Conservation (phyloP, 352 stramenopile species). For the Phytophthora constricta region DNA sequence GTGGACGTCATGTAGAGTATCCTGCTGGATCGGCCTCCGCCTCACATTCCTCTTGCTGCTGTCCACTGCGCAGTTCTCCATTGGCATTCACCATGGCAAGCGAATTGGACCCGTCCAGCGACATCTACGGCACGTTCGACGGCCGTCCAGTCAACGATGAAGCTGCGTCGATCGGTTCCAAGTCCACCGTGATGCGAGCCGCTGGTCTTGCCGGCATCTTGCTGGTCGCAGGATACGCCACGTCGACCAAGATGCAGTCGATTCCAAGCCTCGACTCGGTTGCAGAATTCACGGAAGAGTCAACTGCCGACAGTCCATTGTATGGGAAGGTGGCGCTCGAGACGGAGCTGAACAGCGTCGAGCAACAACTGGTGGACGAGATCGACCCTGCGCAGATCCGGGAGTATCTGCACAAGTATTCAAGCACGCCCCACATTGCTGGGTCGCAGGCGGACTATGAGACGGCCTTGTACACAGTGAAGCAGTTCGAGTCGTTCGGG, state of each 20-base stretch:
- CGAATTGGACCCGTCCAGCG: slow-evolving; percentile 26
- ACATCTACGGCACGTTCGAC: slow-evolving; percentile 63
- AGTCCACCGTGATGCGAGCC: slow-evolving; percentile 25
- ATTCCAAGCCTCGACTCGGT: slow-evolving; percentile 14
- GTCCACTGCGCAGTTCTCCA: background rate
- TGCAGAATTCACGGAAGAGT: slow-evolving; percentile 6
- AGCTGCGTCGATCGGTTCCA: background rate
- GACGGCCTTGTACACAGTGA: slow-evolving; percentile 56
- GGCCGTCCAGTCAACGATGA: slow-evolving; percentile 13
- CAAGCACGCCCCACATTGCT: slow-evolving; percentile 49
- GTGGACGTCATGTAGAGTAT: background rate
- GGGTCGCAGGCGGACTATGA: slow-evolving; percentile 58
- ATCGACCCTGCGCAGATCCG: slow-evolving; percentile 39
- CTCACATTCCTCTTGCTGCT: background rate
- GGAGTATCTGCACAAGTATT: slow-evolving; percentile 57
- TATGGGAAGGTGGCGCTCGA: slow-evolving; percentile 26
- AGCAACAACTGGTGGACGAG: slow-evolving; percentile 40
- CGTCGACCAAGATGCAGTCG: slow-evolving; percentile 8
- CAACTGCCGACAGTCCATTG: slow-evolving; percentile 1
- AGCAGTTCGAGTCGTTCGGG: slow-evolving; percentile 59
- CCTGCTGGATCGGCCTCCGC: background rate
- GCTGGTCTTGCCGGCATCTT: slow-evolving; percentile 41
- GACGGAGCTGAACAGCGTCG: slow-evolving; percentile 22
- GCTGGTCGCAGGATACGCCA: slow-evolving; percentile 26
- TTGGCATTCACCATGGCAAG: slow-evolving; percentile 18